Conservation (phyloP, 2,329 filamentous ascomycete genomes). For the Daldinia sp. region DNA sequence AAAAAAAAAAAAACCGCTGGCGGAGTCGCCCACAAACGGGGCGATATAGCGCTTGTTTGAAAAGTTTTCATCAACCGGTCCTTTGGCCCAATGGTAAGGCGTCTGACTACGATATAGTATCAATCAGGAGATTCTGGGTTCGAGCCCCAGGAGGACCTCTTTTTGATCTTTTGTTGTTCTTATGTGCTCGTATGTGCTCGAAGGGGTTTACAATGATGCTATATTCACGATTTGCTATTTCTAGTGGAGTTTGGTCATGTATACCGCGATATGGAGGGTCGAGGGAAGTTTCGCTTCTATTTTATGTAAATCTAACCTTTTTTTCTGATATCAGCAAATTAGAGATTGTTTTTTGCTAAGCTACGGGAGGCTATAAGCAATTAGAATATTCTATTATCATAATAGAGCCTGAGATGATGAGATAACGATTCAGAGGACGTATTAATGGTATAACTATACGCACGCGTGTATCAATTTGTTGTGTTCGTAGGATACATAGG, state of each 20-base stretch:
- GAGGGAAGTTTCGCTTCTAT: too few species aligned
- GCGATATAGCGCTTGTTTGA: constrained; percentile 10
- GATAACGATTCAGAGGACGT: too few species aligned
- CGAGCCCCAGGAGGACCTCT: constrained; percentile 37
- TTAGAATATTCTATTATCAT: too few species aligned
- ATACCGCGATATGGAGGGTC: too few species aligned
- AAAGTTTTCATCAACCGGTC: constrained; percentile 28
- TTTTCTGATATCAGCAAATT: too few species aligned
- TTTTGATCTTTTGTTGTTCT: constrained; percentile 7
- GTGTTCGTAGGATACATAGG: too few species aligned
- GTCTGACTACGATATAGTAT: constrained; percentile 35
- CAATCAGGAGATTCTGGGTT: constrained; percentile 39
- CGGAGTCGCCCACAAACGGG: constrained; percentile 3
- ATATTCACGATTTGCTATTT: not conserved
- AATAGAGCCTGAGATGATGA: too few species aligned
- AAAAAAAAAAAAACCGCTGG: not conserved
- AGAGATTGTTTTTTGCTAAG: too few species aligned
- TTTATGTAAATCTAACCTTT: too few species aligned
- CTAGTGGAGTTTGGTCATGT: not conserved
- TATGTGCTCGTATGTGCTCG: not conserved
- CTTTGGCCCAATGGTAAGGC: constrained; percentile 39
- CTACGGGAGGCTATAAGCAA: too few species aligned
- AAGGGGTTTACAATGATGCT: not conserved
- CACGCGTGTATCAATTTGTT: too few species aligned
- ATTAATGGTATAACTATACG: too few species aligned